Percentiles rank a stretch among this genome's conserved stretches.
phyloP scores from a whole-genome alignment of 2,329 filamentous ascomycete genomes.

The Phaeosphaeriaceae sp. region DNA sequence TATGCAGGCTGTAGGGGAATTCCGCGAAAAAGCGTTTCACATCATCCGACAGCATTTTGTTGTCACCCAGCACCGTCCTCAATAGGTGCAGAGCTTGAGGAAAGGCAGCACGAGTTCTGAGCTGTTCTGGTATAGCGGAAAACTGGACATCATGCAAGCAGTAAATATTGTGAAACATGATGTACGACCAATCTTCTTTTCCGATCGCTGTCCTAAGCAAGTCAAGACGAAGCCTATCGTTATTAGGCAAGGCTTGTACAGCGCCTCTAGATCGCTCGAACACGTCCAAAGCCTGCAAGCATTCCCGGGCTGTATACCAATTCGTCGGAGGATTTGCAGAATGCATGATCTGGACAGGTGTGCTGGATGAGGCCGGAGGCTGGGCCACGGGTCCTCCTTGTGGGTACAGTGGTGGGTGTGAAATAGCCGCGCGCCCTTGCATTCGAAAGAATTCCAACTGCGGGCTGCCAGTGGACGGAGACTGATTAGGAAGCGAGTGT shows the following conservation, averaged over 20 bases:
- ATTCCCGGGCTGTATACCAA: slow-evolving; percentile 23
- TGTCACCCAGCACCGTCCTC: slow-evolving; percentile 55
- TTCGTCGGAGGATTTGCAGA: background rate
- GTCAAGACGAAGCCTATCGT: slow-evolving; percentile 20
- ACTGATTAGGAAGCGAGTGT: background rate
- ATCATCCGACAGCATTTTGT: slow-evolving; percentile 48
- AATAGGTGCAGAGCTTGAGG: slow-evolving; percentile 47
- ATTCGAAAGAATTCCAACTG: background rate
- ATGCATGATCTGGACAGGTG: background rate
- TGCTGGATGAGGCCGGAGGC: background rate
- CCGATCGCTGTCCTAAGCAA: slow-evolving; percentile 46
- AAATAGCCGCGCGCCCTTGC: background rate
- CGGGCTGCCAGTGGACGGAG: background rate
- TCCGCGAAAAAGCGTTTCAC: slow-evolving; percentile 25
- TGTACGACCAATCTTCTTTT: slow-evolving; percentile 36
- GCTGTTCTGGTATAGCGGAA: slow-evolving; percentile 44
- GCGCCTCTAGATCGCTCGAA: slow-evolving; percentile 8
- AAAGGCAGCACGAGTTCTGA: slow-evolving; percentile 44
- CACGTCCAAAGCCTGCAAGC: slow-evolving; percentile 4
- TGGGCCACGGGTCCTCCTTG: background rate
- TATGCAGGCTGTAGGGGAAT: slow-evolving; percentile 54
- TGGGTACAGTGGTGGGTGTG: background rate
- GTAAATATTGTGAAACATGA: slow-evolving; percentile 40
- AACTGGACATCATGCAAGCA: slow-evolving; percentile 41
- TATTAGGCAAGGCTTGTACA: slow-evolving; percentile 1